A percentile compares a stretch with the other conserved stretches of the same genome.
Conservation (phyloP, 1,139 yeast species). For the Geotrichum histeridarum region DNA sequence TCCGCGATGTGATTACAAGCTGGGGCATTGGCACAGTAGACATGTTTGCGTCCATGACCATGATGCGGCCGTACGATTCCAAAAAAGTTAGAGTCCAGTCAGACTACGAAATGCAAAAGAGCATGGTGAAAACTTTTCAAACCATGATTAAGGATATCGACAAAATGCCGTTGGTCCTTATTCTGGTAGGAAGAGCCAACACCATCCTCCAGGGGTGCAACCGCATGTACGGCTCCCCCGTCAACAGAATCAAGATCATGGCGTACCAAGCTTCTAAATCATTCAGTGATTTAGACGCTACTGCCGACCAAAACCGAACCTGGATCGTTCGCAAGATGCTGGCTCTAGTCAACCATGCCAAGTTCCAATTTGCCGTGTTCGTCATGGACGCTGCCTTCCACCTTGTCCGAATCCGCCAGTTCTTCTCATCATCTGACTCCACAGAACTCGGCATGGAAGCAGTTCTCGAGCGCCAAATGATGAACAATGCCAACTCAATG, state of each 20-base stretch:
- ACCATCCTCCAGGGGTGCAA: slow-evolving; percentile 69
- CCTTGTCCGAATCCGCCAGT: slow-evolving; percentile 17
- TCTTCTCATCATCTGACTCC: slow-evolving; percentile 1
- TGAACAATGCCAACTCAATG: slow-evolving; percentile 11
- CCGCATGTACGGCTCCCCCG: slow-evolving; percentile 63
- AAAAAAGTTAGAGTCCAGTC: neutral
- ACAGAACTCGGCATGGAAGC: slow-evolving; percentile 19
- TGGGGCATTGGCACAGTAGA: slow-evolving; percentile 78
- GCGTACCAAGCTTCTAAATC: slow-evolving; percentile 49
- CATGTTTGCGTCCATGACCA: slow-evolving; percentile 55
- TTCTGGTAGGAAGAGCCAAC: slow-evolving; percentile 66
- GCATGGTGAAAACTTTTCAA: slow-evolving; percentile 41
- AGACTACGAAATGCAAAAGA: slow-evolving; percentile 37
- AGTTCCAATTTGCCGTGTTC: slow-evolving; percentile 12
- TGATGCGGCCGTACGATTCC: slow-evolving; percentile 45
- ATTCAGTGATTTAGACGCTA: slow-evolving; percentile 3
- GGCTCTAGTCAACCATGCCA: slow-evolving; percentile 11
- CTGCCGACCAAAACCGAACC: neutral
- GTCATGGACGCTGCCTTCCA: slow-evolving; percentile 14
- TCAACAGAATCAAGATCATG: slow-evolving; percentile 60
- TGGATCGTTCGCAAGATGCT: slow-evolving; percentile 9
- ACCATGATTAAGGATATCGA: slow-evolving; percentile 56
- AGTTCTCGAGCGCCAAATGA: slow-evolving; percentile 17
- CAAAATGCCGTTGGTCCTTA: slow-evolving; percentile 60
- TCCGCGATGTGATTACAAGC: slow-evolving; percentile 45